Conservation (phyloP, 2,329 filamentous ascomycete genomes). For the Ophiocordyceps camponoti-leonardi region DNA sequence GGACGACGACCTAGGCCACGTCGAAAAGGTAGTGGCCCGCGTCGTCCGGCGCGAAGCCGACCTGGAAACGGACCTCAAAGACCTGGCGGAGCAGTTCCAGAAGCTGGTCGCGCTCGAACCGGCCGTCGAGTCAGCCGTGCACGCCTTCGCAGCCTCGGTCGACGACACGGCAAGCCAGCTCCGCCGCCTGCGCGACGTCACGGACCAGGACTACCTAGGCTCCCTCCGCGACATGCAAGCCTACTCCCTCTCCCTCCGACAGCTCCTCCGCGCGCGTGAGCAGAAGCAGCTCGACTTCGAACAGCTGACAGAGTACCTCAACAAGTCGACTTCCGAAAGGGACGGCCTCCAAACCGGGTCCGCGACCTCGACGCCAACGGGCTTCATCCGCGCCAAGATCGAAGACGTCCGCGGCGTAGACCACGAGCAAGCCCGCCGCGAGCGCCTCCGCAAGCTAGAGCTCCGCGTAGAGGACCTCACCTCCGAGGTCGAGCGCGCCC, state of each 20-base stretch:
- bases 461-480: constrained; percentile 85
- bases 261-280: constrained; percentile 79
- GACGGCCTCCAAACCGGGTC: constrained; percentile 57
- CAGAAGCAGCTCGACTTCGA: constrained; percentile 98
- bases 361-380: constrained; percentile 35
- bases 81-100: constrained; percentile 87
- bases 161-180: constrained; percentile 69
- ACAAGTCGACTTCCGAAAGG: constrained; percentile 74
- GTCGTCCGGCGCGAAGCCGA: constrained; percentile 79
- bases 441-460: constrained; percentile 78
- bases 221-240: constrained; percentile 90
- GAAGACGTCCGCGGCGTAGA: constrained; percentile 95
- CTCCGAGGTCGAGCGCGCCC: constrained; percentile 72
- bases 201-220: constrained; percentile 89
- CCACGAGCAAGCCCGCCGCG: constrained; percentile 78
- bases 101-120: constrained; percentile 82
- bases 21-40: constrained; percentile 88
- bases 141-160: constrained; percentile 72
- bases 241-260: constrained; percentile 75
- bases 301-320: constrained; percentile 85
- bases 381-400: constrained; percentile 83
- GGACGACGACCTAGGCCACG: constrained; percentile 79
- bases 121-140: constrained; percentile 64
- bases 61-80: constrained; percentile 71
- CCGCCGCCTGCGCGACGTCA: constrained; percentile 70